Base-by-base conservation (phyloP, 352 stramenopile genomes). In the Peronospora belbahrii region DNA sequence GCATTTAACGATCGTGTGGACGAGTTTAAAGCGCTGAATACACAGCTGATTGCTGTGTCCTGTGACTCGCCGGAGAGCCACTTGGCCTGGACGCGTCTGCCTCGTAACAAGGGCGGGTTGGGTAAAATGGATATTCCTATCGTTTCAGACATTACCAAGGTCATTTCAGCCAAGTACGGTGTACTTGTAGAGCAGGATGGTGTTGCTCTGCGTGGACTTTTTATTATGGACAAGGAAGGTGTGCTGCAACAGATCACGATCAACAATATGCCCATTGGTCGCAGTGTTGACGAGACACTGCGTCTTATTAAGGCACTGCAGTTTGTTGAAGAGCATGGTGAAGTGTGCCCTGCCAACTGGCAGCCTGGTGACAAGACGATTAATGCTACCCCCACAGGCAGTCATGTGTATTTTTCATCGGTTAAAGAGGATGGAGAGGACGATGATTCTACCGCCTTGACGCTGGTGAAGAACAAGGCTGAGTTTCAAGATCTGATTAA, bases 271-370 rank as follows among this genome's bases (percentile, higher is more conserved):
- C 85, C 88, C 8, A 91, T 97, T 40, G 88, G 88, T 17, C 81
- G 88, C 59, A 95, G 67, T 54, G 88, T 96, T 0, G 89, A 97
- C 54, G 91, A 97, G 65, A 95, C 82, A 5, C 59, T 97, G 45
- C 83, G 91, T 42, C 67, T 97, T 3, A 73, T 97, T 34, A 68
- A 96, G 65, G 91, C 89, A 15, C 78, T 97, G 63, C 85, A 97
- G 71, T 97, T 96, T 55, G 59, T 83, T 18, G 89, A 90, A 32
- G 83, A 96, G 54, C 85, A 97, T 62, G 88, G 87, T 41, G 89
- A 97, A 59, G 82, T 93, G 52, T 97, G 89, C 63, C 91, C 89
- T 5, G 88, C 88, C 22, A 95, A 95, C 67, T 97, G 89, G 91
- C 76, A 95, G 66, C 88, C 89, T 10, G 91, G 89, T 15, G 74